Evolutionary conservation across 768 basidiomycete genomes (phyloP).

Genomic region (Amanita muscaria): DNA sequence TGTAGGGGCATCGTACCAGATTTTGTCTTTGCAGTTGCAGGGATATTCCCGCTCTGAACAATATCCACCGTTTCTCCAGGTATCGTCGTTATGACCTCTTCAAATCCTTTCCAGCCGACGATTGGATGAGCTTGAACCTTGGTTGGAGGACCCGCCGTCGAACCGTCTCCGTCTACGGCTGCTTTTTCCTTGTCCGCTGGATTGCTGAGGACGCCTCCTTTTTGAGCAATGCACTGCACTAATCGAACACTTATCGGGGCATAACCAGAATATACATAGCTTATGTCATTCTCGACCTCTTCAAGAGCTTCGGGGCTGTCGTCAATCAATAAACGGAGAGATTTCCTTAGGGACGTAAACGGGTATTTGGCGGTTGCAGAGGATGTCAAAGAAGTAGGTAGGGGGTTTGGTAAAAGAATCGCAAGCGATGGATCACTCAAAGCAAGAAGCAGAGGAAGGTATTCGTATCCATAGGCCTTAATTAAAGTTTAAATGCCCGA

Average conservation of each 20-base stretch:
- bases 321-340: conserved; percentile 87
- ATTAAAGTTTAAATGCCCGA: conserved; percentile 17
- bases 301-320: conserved; percentile 69
- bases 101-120: conserved; percentile 95
- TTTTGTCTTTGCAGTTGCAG: conserved; percentile 1
- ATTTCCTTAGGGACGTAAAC: conserved; percentile 67
- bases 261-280: conserved; percentile 94
- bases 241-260: conserved; percentile 89
- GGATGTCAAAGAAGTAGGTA: conserved; percentile 29
- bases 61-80: conserved; percentile 86
- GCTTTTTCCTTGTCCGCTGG: conserved; percentile 53
- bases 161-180: conserved; percentile 24
- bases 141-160: conserved; percentile 26
- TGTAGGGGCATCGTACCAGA: conserved; percentile 9
- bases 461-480: conserved; percentile 70
- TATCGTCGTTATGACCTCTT: conserved; percentile 75
- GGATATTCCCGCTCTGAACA: conserved; percentile 24
- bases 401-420: conserved; percentile 57
- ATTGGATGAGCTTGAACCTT: conserved; percentile 85
- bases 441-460: conserved; percentile 59
- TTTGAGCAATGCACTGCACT: conserved; percentile 90
- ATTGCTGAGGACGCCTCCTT: conserved; percentile 80
- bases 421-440: conserved; percentile 59
- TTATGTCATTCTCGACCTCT: conserved; percentile 88
- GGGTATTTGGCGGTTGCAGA: conserved; percentile 55